phyloP scores from a whole-genome alignment of 2,329 filamentous ascomycete species.

The Alternaria sp. region DNA sequence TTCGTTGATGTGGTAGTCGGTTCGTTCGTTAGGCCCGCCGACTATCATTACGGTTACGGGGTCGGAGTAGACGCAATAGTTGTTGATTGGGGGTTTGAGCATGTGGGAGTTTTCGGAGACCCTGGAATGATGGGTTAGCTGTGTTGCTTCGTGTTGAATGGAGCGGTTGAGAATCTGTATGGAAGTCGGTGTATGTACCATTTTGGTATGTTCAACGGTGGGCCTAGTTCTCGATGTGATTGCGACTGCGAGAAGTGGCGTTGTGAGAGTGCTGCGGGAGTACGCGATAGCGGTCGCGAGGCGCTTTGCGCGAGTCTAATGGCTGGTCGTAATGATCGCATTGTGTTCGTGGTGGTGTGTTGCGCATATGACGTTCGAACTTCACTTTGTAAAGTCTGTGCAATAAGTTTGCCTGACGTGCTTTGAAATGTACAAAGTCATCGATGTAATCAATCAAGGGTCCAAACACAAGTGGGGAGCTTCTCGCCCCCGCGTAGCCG shows the following conservation, averaged over 20 bases:
- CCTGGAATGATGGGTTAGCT: constrained; percentile 61
- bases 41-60: constrained; percentile 90
- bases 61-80: constrained; percentile 94
- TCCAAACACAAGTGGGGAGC: constrained; percentile 9
- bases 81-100: constrained; percentile 92
- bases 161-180: not conserved
- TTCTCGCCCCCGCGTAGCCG: constrained; percentile 19
- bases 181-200: constrained; percentile 36
- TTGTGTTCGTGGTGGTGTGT: constrained; percentile 17
- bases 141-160: not conserved
- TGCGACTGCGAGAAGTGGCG: constrained; percentile 41
- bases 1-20: constrained; percentile 97
- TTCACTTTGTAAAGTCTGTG: not conserved
- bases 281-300: constrained; percentile 16
- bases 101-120: constrained; percentile 91
- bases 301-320: constrained; percentile 23
- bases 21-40: constrained; percentile 92
- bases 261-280: constrained; percentile 22
- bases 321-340: constrained; percentile 31
- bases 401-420: not conserved
- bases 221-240: constrained; percentile 33
- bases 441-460: constrained; percentile 11
- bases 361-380: not conserved
- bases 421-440: constrained; percentile 5
- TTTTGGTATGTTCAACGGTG: constrained; percentile 53